phyloP scores from a whole-genome alignment of 2,329 filamentous ascomycete species.

The Colletotrichum phormii region DNA sequence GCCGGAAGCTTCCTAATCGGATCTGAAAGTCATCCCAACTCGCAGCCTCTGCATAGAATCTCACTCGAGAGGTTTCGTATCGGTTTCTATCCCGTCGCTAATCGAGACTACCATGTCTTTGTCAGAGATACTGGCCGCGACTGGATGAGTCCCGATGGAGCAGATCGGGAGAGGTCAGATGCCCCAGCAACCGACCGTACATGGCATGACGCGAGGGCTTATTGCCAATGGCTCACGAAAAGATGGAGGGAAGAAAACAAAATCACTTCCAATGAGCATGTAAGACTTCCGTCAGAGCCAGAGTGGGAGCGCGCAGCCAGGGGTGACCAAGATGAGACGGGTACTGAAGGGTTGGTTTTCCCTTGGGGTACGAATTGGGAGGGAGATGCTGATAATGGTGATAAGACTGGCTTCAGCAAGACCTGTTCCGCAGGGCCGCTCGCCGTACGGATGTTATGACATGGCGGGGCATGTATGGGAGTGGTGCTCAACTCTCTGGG shows the following conservation, averaged over 20 bases:
- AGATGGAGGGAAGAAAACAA: background rate
- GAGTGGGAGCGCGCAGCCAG: constrained; percentile 20
- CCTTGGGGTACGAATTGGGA: constrained; percentile 8
- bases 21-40: constrained; percentile 23
- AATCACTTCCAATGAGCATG: background rate
- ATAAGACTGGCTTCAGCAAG: background rate
- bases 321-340: background rate
- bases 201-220: constrained; percentile 12
- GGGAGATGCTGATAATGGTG: background rate
- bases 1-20: constrained; percentile 18
- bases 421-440: constrained; percentile 9
- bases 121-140: constrained; percentile 1
- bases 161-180: background rate
- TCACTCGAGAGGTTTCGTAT: background rate
- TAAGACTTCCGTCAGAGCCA: constrained; percentile 12
- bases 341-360: background rate
- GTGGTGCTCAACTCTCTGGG: constrained; percentile 30
- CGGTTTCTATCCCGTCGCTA: constrained; percentile 14
- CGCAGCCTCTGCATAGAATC: background rate
- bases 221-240: constrained; percentile 16
- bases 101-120: constrained; percentile 6
- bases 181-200: constrained; percentile 25
- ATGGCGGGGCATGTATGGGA: constrained; percentile 25
- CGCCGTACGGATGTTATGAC: constrained; percentile 10
- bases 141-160: constrained; percentile 2